Evolutionary conservation across 2,329 filamentous ascomycete species (phyloP).

Genomic region (Emmonsiellopsis sp.): DNA sequence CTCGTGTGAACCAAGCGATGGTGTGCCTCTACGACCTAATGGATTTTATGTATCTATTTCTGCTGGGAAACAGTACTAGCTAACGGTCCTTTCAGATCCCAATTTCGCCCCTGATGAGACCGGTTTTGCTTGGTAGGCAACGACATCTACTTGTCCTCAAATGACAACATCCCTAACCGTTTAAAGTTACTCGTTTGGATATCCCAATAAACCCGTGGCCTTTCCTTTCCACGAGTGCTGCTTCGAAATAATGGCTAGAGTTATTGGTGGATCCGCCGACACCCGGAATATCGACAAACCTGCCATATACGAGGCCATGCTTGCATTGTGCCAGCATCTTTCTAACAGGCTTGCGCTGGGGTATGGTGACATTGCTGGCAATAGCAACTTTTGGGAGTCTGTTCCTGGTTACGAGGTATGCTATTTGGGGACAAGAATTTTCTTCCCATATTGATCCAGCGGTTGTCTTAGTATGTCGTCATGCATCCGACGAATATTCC

Average conservation of each 20-base stretch:
- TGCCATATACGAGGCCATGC: conserved; percentile 1
- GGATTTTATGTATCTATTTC: too few species aligned
- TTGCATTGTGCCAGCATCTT: not conserved
- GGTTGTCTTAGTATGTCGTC: not conserved
- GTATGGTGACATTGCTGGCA: not conserved
- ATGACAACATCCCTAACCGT: not conserved
- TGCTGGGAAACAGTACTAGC: too few species aligned
- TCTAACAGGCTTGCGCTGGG: not conserved
- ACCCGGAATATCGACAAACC: not conserved
- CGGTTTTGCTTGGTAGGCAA: not conserved
- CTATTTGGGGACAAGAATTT: not conserved
- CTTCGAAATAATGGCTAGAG: conserved; percentile 1
- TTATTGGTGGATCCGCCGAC: not conserved
- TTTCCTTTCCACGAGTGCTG: conserved; percentile 6
- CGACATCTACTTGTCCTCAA: too few species aligned
- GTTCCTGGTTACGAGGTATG: conserved; percentile 3
- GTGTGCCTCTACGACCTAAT: too few species aligned
- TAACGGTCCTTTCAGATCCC: too few species aligned
- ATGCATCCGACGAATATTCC: conserved; percentile 1
- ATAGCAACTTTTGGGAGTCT: conserved; percentile 1
- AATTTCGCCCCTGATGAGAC: too few species aligned
- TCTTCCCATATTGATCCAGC: not conserved
- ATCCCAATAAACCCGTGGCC: not conserved
- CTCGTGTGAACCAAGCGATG: too few species aligned
- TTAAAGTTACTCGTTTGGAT: not conserved